Conservation (phyloP, 345 rosid species). For the Eutrema japonicum region DNA sequence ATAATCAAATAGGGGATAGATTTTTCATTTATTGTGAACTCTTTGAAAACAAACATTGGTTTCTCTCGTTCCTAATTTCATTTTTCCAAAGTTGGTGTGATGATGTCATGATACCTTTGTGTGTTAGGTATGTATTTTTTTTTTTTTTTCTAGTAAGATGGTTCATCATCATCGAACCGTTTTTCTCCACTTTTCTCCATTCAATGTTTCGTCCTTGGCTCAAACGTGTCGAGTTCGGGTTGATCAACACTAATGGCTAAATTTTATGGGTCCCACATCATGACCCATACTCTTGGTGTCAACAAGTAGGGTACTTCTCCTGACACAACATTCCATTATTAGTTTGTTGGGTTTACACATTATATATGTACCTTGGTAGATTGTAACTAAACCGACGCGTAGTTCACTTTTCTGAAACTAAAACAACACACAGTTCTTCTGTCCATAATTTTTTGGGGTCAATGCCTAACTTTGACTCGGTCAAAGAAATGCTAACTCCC, state of each 20-base stretch:
- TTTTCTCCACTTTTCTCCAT: constrained; percentile 38
- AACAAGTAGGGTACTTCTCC: constrained; percentile 34
- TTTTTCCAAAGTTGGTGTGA: constrained; percentile 31
- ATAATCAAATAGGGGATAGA: neutral
- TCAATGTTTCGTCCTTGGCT: constrained; percentile 42
- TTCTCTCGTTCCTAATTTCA: constrained; percentile 30
- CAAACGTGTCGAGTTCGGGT: constrained; percentile 45
- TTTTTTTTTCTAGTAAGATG: constrained; percentile 22
- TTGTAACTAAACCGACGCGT: constrained; percentile 26
- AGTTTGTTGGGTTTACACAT: constrained; percentile 35
- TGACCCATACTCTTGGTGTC: constrained; percentile 40
- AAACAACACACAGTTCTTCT: constrained; percentile 23
- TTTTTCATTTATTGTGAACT: neutral
- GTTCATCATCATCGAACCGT: constrained; percentile 44
- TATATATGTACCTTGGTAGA: constrained; percentile 26
- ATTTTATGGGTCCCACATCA: constrained; percentile 31
- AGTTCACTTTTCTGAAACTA: constrained; percentile 12
- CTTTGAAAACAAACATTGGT: constrained; percentile 1
- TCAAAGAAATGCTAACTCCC: constrained; percentile 28
- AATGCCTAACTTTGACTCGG: constrained; percentile 45
- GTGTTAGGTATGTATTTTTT: constrained; percentile 21
- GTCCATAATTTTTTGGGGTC: neutral
- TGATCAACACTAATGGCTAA: constrained; percentile 41
- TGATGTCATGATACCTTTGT: constrained; percentile 39
- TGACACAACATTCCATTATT: constrained; percentile 43